Evolutionary conservation across 225 moss, liverwort and hornwort species (phyloP).

Genomic region (Pseudisothecium myosuroides): DNA sequence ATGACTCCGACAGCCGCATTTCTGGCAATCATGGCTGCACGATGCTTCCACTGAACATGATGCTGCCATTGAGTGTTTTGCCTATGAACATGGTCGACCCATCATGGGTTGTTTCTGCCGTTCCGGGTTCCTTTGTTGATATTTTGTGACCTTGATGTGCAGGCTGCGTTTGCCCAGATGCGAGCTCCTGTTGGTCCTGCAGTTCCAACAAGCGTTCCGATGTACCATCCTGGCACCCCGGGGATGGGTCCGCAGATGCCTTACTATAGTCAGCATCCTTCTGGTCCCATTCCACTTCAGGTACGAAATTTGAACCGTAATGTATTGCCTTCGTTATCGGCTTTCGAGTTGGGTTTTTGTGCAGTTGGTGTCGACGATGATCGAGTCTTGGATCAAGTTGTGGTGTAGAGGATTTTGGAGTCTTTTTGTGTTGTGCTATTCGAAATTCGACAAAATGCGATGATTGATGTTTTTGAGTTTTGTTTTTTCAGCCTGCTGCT

Average conservation of each 20-base stretch:
- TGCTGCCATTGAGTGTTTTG: too few relatives aligned
- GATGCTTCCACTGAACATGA: background rate
- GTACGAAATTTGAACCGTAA: background rate
- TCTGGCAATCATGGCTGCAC: background rate
- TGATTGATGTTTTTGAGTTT: background rate
- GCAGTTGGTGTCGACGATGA: too few relatives aligned
- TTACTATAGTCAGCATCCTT: conserved; percentile 82
- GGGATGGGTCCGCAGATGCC: conserved; percentile 90
- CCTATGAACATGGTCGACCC: background rate
- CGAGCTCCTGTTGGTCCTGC: conserved; percentile 85
- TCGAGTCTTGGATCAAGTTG: background rate
- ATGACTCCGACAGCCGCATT: background rate
- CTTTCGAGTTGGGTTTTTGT: background rate
- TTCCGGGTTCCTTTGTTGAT: background rate
- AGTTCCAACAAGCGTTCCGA: conserved; percentile 80
- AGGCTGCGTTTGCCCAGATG: conserved; percentile 99
- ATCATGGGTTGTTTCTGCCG: too few relatives aligned
- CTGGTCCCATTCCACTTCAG: conserved; percentile 87
- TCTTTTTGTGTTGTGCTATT: too few relatives aligned
- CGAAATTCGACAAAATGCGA: background rate
- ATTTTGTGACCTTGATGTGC: background rate
- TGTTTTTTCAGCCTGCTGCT: conserved; percentile 54
- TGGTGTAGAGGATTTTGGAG: too few relatives aligned
- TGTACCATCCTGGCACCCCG: conserved; percentile 91
- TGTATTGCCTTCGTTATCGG: too few relatives aligned